Base-by-base conservation (phyloP, 441 rosid genomes). In the Manihot esculenta region DNA sequence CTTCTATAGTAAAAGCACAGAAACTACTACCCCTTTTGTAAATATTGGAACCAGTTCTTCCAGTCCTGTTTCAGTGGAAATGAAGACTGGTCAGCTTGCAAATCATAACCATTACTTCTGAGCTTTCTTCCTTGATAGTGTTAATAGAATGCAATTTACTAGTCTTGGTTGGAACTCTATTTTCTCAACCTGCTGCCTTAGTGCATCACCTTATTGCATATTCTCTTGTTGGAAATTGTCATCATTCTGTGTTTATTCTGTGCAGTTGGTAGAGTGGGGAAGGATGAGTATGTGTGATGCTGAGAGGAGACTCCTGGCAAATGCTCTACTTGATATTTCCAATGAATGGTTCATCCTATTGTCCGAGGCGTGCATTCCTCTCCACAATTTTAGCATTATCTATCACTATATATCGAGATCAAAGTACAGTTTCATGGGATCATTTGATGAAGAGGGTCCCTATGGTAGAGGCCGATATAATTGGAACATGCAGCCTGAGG, bases 231-330 rank as follows among this genome's bases (percentile, higher is more conserved):
- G 5, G 60, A 35, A 47, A 71, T 20, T 24, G 51, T 64, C 27
- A 53, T 42, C 14, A 17, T 48, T 9, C 24, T 3, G n/a, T 45
- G 10, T 42, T 57, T 13, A 44, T 62, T 50, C 38, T 71, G 61
- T 76, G 75, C 88, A 92, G 99, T 74, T 77, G 27, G 96, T 83
- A 48, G 87, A 83, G 67, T 92, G 99, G 99, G 99, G 99, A 75
- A 82, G 68, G 80, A 89, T 92, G 94, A 94, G 96, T 57, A 90
- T 90, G 99, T 88, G 96, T 57, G 97, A 94, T 51, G 98, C 94
- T 15, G 98, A 94, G 78, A 87, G 93, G 79, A 86, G 99, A 59
- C 98, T 94, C 71, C 65, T 90, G 2, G 94, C 96, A 23, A 94
- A 92, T 30, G 99, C 98, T 7, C 72, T 94, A 74, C 97, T 94